phyloP scores from a whole-genome alignment of 192 early-diverging fungal genomes.

The Mortierella antarctica region DNA sequence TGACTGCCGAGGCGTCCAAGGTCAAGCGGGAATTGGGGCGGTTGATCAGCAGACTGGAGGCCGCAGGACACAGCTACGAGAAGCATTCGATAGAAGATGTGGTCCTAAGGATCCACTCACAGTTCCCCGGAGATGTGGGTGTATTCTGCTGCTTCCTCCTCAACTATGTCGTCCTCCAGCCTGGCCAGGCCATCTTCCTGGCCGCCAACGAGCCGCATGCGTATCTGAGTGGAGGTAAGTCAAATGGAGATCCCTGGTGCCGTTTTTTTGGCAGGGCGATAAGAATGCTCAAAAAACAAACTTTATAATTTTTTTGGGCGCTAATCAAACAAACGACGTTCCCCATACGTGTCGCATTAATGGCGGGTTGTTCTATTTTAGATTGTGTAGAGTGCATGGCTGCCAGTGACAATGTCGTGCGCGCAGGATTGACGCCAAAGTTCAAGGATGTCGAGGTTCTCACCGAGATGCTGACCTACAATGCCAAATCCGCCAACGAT shows the following conservation, averaged over 20 bases:
- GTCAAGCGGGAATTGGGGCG: constrained; percentile 64
- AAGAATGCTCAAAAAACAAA: constrained; percentile 3
- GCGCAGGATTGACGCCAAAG: constrained; percentile 97
- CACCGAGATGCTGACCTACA: constrained; percentile 93
- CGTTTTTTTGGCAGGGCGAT: constrained; percentile 1
- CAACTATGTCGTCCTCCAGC: constrained; percentile 82
- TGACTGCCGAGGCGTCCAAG: constrained; percentile 57
- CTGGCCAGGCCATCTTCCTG: constrained; percentile 94
- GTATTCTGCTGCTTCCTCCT: constrained; percentile 89
- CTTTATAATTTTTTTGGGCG: constrained; percentile 13
- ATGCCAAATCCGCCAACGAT: constrained; percentile 77
- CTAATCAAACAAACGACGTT: constrained; percentile 12
- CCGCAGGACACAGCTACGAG: constrained; percentile 1
- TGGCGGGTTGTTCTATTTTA: constrained; percentile 16
- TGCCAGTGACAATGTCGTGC: constrained; percentile 95
- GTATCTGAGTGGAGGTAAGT: constrained; percentile 88
- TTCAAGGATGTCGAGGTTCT: constrained; percentile 94
- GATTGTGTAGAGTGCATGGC: constrained; percentile 99
- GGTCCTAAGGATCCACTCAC: constrained; percentile 74
- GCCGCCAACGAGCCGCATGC: constrained; percentile 98
- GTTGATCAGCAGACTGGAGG: constrained; percentile 64
- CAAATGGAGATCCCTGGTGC: too few relatives aligned
- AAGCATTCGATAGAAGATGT: constrained; percentile 67
- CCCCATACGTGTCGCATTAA: neutral
- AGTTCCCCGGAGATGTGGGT: constrained; percentile 95